A percentile compares a stretch with the other conserved stretches of the same genome.
These are phyloP conservation scores for Trichoderma sp. DNA, from an alignment of 2,329 filamentous ascomycete species.

Conservation along the genomic window DNA sequence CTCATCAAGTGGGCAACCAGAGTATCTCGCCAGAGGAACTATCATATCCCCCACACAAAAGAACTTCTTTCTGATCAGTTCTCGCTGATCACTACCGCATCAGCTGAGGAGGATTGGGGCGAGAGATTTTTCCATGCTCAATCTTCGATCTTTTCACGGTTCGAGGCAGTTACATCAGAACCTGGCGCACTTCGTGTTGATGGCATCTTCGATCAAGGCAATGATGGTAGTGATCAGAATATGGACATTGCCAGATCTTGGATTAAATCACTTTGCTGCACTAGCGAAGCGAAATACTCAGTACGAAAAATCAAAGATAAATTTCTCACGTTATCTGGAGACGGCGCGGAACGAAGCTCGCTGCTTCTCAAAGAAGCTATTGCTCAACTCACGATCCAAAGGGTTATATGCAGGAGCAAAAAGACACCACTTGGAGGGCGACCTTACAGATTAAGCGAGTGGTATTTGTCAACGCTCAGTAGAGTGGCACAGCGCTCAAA, in stretches of 20 bases:
- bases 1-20: conserved; percentile 69
- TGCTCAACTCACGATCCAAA: conserved; percentile 52
- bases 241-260: conserved; percentile 58
- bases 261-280: conserved; percentile 63
- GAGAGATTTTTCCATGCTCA: conserved; percentile 60
- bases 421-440: conserved; percentile 61
- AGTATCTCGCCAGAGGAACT: conserved; percentile 51
- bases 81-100: conserved; percentile 44
- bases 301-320: conserved; percentile 54
- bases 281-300: conserved; percentile 54
- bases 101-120: conserved; percentile 51
- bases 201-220: neutral
- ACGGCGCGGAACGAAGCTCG: conserved; percentile 47
- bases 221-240: conserved; percentile 21
- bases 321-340: conserved; percentile 53
- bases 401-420: conserved; percentile 64
- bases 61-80: conserved; percentile 50
- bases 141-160: conserved; percentile 60
- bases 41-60: conserved; percentile 54
- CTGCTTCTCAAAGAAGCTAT: conserved; percentile 54
- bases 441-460: conserved; percentile 65
- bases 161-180: conserved; percentile 57
- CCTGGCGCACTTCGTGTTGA: conserved; percentile 46
- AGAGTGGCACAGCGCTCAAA: conserved; percentile 60
- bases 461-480: conserved; percentile 59